phyloP scores from a whole-genome alignment of 257 asterid species.

The Linaria vulgaris region DNA sequence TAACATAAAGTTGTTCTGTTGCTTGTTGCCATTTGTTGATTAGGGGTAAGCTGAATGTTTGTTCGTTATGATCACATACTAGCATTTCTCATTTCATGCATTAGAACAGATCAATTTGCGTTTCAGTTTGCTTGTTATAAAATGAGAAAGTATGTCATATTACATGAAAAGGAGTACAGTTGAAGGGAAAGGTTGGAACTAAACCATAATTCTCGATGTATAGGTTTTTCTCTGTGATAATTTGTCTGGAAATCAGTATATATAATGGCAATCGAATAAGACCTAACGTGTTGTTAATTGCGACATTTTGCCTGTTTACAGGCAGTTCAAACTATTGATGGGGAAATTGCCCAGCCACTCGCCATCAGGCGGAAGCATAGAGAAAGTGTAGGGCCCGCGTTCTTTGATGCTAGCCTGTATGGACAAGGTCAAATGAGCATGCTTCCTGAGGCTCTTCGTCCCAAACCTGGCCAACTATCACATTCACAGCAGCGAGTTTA shows the following conservation, averaged over 20 bases:
- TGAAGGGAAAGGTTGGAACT: neutral
- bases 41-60: no score
- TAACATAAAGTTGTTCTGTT: no score
- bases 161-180: constrained; percentile 1
- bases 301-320: constrained; percentile 24
- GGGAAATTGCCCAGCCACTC: constrained; percentile 80
- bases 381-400: constrained; percentile 70
- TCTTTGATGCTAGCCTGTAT: constrained; percentile 65
- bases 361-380: constrained; percentile 73
- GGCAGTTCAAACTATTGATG: constrained; percentile 96
- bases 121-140: neutral
- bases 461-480: constrained; percentile 90
- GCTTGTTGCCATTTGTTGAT: no score
- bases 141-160: constrained; percentile 6
- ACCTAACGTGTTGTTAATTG: neutral
- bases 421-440: constrained; percentile 74
- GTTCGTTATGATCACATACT: no score
- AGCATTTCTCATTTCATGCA: neutral
- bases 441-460: constrained; percentile 94
- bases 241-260: neutral
- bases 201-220: neutral
- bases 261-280: neutral
- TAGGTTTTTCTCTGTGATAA: neutral
- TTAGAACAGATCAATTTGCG: neutral
- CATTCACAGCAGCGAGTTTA: constrained; percentile 94